phyloP scores from a whole-genome alignment of 2,329 filamentous ascomycete genomes.

The Teratosphaeria pseudoeucalypti region DNA sequence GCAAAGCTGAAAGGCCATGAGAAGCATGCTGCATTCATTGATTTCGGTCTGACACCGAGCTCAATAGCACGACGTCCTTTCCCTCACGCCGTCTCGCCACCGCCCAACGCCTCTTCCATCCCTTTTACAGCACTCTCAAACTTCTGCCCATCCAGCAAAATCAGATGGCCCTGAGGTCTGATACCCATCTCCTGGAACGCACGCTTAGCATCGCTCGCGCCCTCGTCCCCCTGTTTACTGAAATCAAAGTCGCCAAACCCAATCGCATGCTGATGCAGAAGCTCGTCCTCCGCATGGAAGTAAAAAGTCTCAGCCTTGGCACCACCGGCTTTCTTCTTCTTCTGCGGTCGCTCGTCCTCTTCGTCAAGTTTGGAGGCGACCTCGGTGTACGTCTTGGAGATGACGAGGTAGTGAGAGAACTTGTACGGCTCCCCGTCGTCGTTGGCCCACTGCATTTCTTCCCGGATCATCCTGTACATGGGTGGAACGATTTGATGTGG shows the following conservation, averaged over 20 bases:
- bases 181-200: slow-evolving; percentile 92
- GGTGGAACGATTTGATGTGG: slow-evolving; percentile 86
- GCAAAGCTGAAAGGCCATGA: too few species aligned
- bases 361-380: slow-evolving; percentile 69
- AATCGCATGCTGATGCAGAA: slow-evolving; percentile 64
- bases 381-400: slow-evolving; percentile 89
- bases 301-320: slow-evolving; percentile 57
- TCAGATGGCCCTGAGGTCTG: slow-evolving; percentile 71
- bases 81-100: background rate
- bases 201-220: slow-evolving; percentile 78
- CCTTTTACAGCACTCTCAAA: slow-evolving; percentile 68
- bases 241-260: slow-evolving; percentile 65
- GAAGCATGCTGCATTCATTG: too few species aligned
- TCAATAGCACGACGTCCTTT: background rate
- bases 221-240: slow-evolving; percentile 65
- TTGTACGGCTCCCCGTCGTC: slow-evolving; percentile 86
- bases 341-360: slow-evolving; percentile 50
- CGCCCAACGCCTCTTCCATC: slow-evolving; percentile 58
- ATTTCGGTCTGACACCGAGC: too few species aligned
- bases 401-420: slow-evolving; percentile 84
- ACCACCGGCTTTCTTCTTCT: slow-evolving; percentile 46
- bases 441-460: slow-evolving; percentile 80
- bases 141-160: slow-evolving; percentile 71
- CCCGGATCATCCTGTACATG: slow-evolving; percentile 86
- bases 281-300: slow-evolving; percentile 94